Evolutionary conservation across 257 asterid species (phyloP).

Genomic region (Nicotiana otophora): DNA sequence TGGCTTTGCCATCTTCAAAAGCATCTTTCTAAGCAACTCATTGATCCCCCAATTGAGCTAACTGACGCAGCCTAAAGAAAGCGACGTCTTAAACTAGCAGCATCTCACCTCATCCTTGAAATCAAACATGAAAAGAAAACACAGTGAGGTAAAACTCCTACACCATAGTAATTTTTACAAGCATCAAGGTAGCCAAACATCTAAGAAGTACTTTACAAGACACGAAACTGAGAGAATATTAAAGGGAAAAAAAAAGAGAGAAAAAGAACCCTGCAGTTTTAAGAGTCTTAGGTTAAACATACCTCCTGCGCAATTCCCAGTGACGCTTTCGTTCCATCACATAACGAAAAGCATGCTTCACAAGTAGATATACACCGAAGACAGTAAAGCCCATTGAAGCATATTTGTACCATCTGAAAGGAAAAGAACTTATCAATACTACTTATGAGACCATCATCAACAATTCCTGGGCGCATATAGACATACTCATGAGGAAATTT

Average conservation of each 20-base stretch:
- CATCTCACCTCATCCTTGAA: not conserved
- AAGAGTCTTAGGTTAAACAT: not conserved
- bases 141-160: not conserved
- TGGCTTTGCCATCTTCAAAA: not conserved
- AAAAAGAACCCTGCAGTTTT: not conserved
- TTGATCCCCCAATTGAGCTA: not conserved
- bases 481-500: not conserved
- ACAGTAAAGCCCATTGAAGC: slow-evolving; percentile 77
- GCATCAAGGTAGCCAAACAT: not conserved
- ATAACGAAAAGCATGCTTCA: slow-evolving; percentile 60
- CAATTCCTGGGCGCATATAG: not conserved
- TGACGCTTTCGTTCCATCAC: slow-evolving; percentile 86
- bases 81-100: not conserved
- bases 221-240: not conserved
- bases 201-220: not conserved
- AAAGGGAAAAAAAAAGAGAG: not conserved
- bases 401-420: slow-evolving; percentile 81
- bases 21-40: not conserved
- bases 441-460: not conserved
- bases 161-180: not conserved
- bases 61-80: not conserved
- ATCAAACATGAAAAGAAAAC: not conserved
- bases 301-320: slow-evolving; percentile 87
- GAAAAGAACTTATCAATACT: slow-evolving; percentile 1
- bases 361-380: slow-evolving; percentile 77